These are phyloP conservation scores for Colletotrichum costaricense DNA, from an alignment of 2,329 filamentous ascomycete genomes.

Conservation along the genomic window DNA sequence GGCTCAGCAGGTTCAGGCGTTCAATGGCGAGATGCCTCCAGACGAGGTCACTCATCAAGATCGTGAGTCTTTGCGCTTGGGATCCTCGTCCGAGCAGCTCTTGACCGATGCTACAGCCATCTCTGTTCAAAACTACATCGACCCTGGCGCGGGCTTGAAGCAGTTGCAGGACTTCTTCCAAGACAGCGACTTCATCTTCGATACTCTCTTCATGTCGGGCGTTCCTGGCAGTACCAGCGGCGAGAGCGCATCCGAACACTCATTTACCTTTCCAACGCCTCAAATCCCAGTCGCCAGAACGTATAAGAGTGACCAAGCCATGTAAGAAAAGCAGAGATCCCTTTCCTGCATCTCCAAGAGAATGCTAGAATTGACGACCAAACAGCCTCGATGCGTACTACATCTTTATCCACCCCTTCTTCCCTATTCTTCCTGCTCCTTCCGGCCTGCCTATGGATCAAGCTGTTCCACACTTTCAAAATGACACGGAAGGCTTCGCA, in stretches of 20 bases:
- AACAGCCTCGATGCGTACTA: constrained; percentile 60
- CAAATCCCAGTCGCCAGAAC: constrained; percentile 51
- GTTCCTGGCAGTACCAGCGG: constrained; percentile 35
- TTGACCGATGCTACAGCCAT: constrained; percentile 42
- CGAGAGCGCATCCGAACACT: constrained; percentile 36
- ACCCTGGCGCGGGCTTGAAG: constrained; percentile 60
- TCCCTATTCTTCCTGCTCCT: constrained; percentile 61
- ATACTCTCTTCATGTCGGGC: constrained; percentile 51
- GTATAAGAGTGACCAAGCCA: constrained; percentile 53
- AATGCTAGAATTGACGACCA: background rate
- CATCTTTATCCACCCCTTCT: constrained; percentile 62
- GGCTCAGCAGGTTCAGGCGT: constrained; percentile 40
- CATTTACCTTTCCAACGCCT: constrained; percentile 19
- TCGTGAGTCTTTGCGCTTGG: constrained; percentile 39
- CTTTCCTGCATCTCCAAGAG: background rate
- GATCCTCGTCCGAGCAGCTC: background rate
- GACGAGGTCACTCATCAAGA: constrained; percentile 43
- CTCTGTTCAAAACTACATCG: constrained; percentile 53
- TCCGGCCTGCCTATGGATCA: constrained; percentile 46
- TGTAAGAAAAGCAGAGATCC: constrained; percentile 46
- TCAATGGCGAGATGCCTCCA: constrained; percentile 41
- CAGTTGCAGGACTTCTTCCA: constrained; percentile 56
- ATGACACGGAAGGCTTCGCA: constrained; percentile 47
- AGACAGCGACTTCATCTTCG: constrained; percentile 61
- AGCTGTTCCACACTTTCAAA: constrained; percentile 47